Base-by-base conservation (phyloP, 495 filamentous ascomycete species). In the Lasiosphaeris hirsuta region DNA sequence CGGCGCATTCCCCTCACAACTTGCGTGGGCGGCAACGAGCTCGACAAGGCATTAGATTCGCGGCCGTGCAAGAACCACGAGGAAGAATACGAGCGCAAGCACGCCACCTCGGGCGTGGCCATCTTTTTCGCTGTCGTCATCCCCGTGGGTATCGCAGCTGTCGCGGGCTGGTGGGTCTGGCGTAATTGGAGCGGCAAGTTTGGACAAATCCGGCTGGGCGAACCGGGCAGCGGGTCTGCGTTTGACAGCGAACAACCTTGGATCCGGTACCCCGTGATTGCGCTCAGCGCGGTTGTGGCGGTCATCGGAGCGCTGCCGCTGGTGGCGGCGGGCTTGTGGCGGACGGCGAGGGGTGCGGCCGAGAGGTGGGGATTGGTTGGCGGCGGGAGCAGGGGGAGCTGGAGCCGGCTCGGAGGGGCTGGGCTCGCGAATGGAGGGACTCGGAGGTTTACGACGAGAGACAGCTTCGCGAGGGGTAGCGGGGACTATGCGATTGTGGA, bases 1-100 rank as follows among this genome's bases (percentile, higher is more conserved):
- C 88, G 95, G n/a, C 85, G 89, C 54, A 88, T 97, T 59, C 92
- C 90, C 2, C 79, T 93, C 42, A 88, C 90, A 2, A 97, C 90
- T 5, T 99, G 95, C 66, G 34, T 80, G 40, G 89, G 85, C 44
- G 95, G 92, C 18, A 65, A 67, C 9, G 81, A 88, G 57, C 72
- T 89, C 35, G 92, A 97, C 64, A 84, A 84, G 63, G 74, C 75
- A 37, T 76, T 79, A 19, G 59, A 66, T 2, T 49, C 75, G 13
- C 68, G 79, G 30, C 77, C 89, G 7, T 99, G 94, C 68, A 83
- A 86, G 3, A 84, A 83, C 54, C 83, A 90, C 57, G 86, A 96
- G 66, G 76, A 89, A 10, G 86, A 96, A 56, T 97, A 84, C 57
- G 73, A 89, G 35, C 76, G 82, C 57, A 84, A 85, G 64, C 86